Evolutionary conservation across 345 rosid genomes (phyloP).

Genomic region (Hibiscus mutabilis): DNA sequence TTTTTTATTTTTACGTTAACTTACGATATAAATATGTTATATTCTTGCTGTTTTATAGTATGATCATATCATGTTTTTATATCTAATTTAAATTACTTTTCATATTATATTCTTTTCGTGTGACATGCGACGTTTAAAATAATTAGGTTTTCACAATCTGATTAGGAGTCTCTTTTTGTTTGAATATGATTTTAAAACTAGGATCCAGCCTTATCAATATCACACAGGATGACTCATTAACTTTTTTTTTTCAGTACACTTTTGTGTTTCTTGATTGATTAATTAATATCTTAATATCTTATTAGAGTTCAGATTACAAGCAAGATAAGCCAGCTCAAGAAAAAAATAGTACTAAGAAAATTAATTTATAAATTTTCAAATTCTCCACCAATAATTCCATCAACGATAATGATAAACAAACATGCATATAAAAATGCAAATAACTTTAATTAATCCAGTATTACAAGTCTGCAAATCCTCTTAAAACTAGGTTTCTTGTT

Average conservation of each 20-base stretch:
- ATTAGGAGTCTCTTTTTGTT: too few relatives aligned
- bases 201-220: too few relatives aligned
- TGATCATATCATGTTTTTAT: background rate
- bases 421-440: constrained; percentile 7
- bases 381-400: constrained; percentile 6
- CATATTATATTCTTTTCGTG: background rate
- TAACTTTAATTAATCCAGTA: background rate
- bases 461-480: constrained; percentile 6
- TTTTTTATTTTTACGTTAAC: background rate
- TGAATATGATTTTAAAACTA: too few relatives aligned
- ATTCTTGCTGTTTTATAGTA: background rate
- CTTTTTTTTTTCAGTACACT: too few relatives aligned
- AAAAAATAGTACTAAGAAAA: background rate
- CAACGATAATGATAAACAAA: constrained; percentile 4
- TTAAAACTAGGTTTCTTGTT: background rate
- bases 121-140: background rate
- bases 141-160: background rate
- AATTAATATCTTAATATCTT: too few relatives aligned
- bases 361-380: background rate
- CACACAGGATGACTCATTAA: too few relatives aligned
- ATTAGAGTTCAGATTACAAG: background rate
- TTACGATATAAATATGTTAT: background rate
- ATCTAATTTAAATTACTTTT: background rate
- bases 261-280: too few relatives aligned
- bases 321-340: background rate